Evolutionary conservation across 2,329 filamentous ascomycete genomes (phyloP).

Genomic region (Fusarium stilboides): DNA sequence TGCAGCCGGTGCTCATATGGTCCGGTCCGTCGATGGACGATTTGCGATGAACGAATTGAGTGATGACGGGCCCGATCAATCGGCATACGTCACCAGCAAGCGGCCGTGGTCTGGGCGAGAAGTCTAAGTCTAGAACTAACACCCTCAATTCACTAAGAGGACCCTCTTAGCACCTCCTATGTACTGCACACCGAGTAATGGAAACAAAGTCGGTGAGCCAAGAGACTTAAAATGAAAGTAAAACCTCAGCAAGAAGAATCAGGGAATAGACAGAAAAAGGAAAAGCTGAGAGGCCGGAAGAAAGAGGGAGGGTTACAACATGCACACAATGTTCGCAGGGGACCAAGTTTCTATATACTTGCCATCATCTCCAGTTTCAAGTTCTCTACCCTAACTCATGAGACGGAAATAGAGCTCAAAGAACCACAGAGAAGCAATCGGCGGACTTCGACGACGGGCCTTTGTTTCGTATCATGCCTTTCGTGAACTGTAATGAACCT

Average conservation of each 20-base stretch:
- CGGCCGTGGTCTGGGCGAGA: constrained; percentile 44
- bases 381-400: constrained; percentile 2
- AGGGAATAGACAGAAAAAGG: constrained; percentile 12
- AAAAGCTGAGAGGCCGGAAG: constrained; percentile 14
- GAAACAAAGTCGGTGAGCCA: constrained; percentile 42
- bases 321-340: constrained; percentile 23
- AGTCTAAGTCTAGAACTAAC: constrained; percentile 44
- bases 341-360: constrained; percentile 44
- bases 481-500: constrained; percentile 10
- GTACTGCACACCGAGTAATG: constrained; percentile 33
- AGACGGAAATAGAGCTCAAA: constrained; percentile 37
- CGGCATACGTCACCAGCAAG: constrained; percentile 47
- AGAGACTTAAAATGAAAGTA: constrained; percentile 22
- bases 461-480: constrained; percentile 30
- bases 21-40: constrained; percentile 13
- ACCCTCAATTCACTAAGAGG: constrained; percentile 43
- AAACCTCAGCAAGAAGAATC: constrained; percentile 23
- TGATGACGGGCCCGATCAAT: constrained; percentile 42
- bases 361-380: constrained; percentile 20
- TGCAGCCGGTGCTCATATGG: constrained; percentile 20
- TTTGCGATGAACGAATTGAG: constrained; percentile 41
- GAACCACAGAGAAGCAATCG: constrained; percentile 24
- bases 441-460: constrained; percentile 21
- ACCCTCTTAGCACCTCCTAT: constrained; percentile 32
- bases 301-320: constrained; percentile 25